Base-by-base conservation (phyloP, 805 yeast species). In the Candida michaelii region DNA sequence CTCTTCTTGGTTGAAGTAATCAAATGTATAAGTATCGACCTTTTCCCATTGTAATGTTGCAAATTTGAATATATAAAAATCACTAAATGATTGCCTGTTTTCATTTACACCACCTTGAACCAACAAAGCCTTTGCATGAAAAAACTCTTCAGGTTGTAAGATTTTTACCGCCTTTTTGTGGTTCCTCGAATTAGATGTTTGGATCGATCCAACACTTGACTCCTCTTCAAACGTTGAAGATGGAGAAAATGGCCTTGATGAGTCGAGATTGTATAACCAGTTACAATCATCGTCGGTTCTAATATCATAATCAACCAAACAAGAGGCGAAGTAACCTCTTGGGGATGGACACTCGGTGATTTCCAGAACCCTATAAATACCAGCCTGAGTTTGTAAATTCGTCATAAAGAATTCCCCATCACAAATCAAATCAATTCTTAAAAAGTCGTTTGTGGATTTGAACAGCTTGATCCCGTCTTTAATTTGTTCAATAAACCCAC, bases 91-190 rank as follows among this genome's bases (percentile, higher is more conserved):
- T 10, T 62, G 50, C 8, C 43, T 33, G 1, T 54, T 35, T 13
- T 64, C 64, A 43, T 62, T 58, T 36, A 65, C 62, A 2, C 76
- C 76, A 1, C 76, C 76, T 29, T 70, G 76, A 7, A 70, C 48
- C 10, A 70, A 21, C 11, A 68, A 54, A 10, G 63, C 59, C 44
- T 60, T 64, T 15, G 55, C 58, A 15, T 51, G 47, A 41, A 65
- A 60, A 40, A 43, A 61, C 13, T 45, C 42, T 14, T 53, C 56
- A 0, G 52, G 50, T 19, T 42, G 27, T 16, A 33, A 38, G n/a
- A 40, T 37, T 21, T 38, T 46, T 2, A 31, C 30, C 2, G 29
- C 15, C 11, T 29, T 39, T 3, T 31, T 31, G 12, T 34, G 30
- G 9, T 32, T 42, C 27, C 47, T 30, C 19, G 45, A 44, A 30